phyloP scores from a whole-genome alignment of 108 stramenopile genomes.

The Thalassiosira profunda region DNA sequence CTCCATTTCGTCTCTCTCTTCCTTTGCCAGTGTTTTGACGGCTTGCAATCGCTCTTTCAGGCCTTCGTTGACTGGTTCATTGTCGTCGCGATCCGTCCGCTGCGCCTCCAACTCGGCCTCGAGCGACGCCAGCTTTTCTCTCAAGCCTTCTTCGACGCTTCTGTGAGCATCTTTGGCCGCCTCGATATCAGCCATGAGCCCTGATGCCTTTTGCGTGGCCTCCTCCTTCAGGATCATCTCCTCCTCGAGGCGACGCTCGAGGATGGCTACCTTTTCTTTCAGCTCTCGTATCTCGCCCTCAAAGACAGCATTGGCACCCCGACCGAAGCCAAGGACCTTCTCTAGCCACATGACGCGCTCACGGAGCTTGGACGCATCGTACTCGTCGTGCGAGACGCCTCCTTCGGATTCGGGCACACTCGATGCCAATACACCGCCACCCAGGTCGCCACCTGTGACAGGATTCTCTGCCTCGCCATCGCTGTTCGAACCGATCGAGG shows the following conservation, averaged over 20 bases:
- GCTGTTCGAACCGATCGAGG: too few relatives aligned
- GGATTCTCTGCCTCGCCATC: too few relatives aligned
- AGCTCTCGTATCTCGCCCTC: neutral
- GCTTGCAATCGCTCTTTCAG: too few relatives aligned
- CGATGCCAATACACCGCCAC: too few relatives aligned
- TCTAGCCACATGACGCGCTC: too few relatives aligned
- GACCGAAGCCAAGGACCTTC: too few relatives aligned
- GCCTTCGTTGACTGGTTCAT: neutral
- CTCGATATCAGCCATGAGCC: neutral
- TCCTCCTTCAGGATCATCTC: conserved; percentile 1
- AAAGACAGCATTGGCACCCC: too few relatives aligned
- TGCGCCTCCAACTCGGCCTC: neutral
- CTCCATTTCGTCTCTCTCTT: neutral
- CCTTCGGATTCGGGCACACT: too few relatives aligned
- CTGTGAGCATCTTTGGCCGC: neutral
- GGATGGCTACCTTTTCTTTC: neutral
- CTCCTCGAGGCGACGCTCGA: neutral
- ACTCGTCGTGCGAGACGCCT: too few relatives aligned
- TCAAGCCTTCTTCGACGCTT: neutral
- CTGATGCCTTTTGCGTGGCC: neutral
- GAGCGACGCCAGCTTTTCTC: neutral
- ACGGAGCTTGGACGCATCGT: too few relatives aligned
- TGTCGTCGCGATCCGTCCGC: neutral
- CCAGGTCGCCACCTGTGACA: too few relatives aligned
- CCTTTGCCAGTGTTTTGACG: neutral